Evolutionary conservation across 2,329 filamentous ascomycete species (phyloP), one percentile per base, ranked within the genome.

Genomic region (Apiospora koreana): DNA sequence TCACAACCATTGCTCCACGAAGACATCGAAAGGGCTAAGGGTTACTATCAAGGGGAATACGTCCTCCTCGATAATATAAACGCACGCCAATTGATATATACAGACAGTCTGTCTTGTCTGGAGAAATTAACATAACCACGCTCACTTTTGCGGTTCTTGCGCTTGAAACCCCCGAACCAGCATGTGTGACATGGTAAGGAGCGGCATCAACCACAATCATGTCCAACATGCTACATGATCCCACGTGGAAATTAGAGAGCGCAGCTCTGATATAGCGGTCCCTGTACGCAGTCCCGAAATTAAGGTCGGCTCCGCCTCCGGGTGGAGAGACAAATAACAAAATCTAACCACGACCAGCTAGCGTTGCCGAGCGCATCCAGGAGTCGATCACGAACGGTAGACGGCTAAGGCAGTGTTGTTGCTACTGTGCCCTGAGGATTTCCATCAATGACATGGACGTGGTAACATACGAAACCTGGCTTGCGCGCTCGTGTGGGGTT

Each of bases 311-410:
- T 31, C 50, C 16, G 50, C 50, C 28, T 18, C 48, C 28, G 54
- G 31, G 31, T 62, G 54, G 54, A n/a, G 50, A 31, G 28, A 35
- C 54, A 31, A 3, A 21, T 5, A 62, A 31, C 54, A 18, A 31
- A 23, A 18, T n/a, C 54, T 62, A 38, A 62, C 54, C 54, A 38
- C 9, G 31, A 38, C 54, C 31, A 62, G 54, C 54, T 62, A 38
- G 54, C 21, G 31, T 35, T 62, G 54, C 54, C 31, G 31, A 38
- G 18, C 31, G 21, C 28, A 38, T 16, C 54, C 54, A 62, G 31
- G 31, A 62, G 54, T 38, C 54, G 54, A 62, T 38, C 54, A 62
- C 54, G 54, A 62, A 62, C 28, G 54, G 54, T 62, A 12, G 31
- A 38, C 54, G 21, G 28, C 18, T 14, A 35, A 18, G 31, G 54